phyloP scores from a whole-genome alignment of 768 basidiomycete genomes.

The Kwoniella sp. region DNA sequence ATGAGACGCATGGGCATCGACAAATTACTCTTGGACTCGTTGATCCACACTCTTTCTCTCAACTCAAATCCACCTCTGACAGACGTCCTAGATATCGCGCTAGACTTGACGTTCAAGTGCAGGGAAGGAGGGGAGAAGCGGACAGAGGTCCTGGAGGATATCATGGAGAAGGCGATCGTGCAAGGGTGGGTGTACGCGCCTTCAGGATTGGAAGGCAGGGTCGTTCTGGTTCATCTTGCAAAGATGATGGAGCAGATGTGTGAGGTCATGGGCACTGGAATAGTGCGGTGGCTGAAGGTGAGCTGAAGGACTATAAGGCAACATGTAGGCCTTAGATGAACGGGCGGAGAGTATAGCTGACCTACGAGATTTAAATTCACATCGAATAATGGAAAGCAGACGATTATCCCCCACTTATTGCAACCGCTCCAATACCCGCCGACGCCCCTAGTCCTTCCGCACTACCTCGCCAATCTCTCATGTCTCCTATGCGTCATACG shows the following conservation, averaged over 20 bases:
- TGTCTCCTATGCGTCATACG: conserved; percentile 38
- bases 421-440: conserved; percentile 46
- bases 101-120: conserved; percentile 30
- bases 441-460: conserved; percentile 30
- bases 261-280: conserved; percentile 40
- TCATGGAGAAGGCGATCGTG: conserved; percentile 50
- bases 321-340: too few species aligned
- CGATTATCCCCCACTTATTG: conserved; percentile 49
- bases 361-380: not conserved
- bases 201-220: conserved; percentile 39
- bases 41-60: conserved; percentile 51
- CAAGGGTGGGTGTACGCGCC: conserved; percentile 53
- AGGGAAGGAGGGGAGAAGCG: conserved; percentile 24
- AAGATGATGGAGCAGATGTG: conserved; percentile 42
- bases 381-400: conserved; percentile 22
- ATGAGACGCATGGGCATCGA: conserved; percentile 54
- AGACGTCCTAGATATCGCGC: conserved; percentile 32
- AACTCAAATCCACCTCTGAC: conserved; percentile 44
- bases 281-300: conserved; percentile 54
- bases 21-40: conserved; percentile 45
- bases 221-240: conserved; percentile 38
- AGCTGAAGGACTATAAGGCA: conserved; percentile 3
- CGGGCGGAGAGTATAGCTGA: too few species aligned
- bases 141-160: conserved; percentile 33
- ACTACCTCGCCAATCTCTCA: conserved; percentile 43